phyloP scores from a whole-genome alignment of 2,329 filamentous ascomycete genomes.

The Monosporascus sp. region DNA sequence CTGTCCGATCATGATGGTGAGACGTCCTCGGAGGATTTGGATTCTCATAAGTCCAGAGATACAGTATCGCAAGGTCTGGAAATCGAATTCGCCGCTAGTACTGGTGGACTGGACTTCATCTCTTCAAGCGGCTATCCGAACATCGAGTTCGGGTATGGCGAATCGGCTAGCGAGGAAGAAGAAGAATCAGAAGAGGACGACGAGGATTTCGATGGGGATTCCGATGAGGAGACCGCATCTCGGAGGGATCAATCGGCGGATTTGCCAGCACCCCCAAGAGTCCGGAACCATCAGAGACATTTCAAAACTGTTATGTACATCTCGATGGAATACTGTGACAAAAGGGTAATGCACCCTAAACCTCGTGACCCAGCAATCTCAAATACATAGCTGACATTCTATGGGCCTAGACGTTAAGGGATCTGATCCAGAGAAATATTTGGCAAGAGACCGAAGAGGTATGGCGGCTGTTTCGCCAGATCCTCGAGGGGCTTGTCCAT shows the following conservation, averaged over 20 bases:
- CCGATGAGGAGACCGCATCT: conserved; percentile 39
- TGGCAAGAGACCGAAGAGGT: conserved; percentile 70
- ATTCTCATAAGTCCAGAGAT: conserved; percentile 32
- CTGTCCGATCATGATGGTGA: conserved; percentile 52
- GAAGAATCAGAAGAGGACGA: conserved; percentile 32
- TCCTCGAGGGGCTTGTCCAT: conserved; percentile 83
- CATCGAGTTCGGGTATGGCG: conserved; percentile 71
- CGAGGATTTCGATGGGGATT: conserved; percentile 33
- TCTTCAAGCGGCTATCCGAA: conserved; percentile 70
- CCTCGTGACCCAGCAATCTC: neutral
- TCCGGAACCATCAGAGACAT: conserved; percentile 39
- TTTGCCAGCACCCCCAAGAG: conserved; percentile 30
- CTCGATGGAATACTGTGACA: conserved; percentile 98
- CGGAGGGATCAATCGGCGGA: conserved; percentile 42
- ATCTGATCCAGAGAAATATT: conserved; percentile 74
- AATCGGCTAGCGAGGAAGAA: conserved; percentile 34
- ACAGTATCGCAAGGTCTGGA: conserved; percentile 36
- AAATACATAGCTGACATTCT: neutral
- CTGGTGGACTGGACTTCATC: conserved; percentile 85
- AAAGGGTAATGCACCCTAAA: conserved; percentile 52
- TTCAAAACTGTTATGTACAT: conserved; percentile 82
- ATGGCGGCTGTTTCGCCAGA: conserved; percentile 88
- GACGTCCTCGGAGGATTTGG: conserved; percentile 41
- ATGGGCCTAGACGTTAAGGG: conserved; percentile 65
- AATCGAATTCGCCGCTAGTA: conserved; percentile 64